These are phyloP conservation scores for Fusarium guadeloupense DNA, from an alignment of 2,329 filamentous ascomycete species.

Conservation along the genomic window DNA sequence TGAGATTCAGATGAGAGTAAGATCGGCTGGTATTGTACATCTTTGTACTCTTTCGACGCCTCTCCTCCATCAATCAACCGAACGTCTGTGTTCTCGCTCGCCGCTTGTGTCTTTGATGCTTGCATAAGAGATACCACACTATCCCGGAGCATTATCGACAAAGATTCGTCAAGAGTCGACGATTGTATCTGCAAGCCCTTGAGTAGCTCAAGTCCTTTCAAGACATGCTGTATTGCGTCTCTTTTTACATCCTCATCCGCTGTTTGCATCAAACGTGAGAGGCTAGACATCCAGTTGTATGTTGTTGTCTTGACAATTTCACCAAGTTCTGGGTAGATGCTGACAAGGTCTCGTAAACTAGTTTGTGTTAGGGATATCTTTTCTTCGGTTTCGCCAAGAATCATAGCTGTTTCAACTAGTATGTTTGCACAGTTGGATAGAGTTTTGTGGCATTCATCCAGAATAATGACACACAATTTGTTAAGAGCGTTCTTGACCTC, in stretches of 20 bases:
- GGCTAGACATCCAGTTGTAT: slow-evolving; percentile 81
- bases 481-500: slow-evolving; percentile 76
- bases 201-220: slow-evolving; percentile 74
- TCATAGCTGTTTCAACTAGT: slow-evolving; percentile 82
- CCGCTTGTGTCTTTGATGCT: slow-evolving; percentile 29
- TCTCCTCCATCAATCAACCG: slow-evolving; percentile 41
- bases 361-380: slow-evolving; percentile 53
- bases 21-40: slow-evolving; percentile 64
- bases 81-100: slow-evolving; percentile 36
- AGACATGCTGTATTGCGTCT: slow-evolving; percentile 77
- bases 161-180: slow-evolving; percentile 70
- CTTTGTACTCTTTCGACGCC: slow-evolving; percentile 11
- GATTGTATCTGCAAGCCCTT: slow-evolving; percentile 71
- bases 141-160: slow-evolving; percentile 77
- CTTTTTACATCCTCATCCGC: slow-evolving; percentile 83
- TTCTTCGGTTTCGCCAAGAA: slow-evolving; percentile 66
- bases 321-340: slow-evolving; percentile 68
- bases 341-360: slow-evolving; percentile 68
- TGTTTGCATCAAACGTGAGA: slow-evolving; percentile 84
- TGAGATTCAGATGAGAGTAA: slow-evolving; percentile 73
- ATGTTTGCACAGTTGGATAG: slow-evolving; percentile 74
- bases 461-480: slow-evolving; percentile 74
- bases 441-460: slow-evolving; percentile 81
- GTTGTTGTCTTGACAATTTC: slow-evolving; percentile 75
- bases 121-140: slow-evolving; percentile 65